These are phyloP conservation scores for Diaporthe batatas DNA, from an alignment of 2,329 filamentous ascomycete genomes.

Conservation along the genomic window DNA sequence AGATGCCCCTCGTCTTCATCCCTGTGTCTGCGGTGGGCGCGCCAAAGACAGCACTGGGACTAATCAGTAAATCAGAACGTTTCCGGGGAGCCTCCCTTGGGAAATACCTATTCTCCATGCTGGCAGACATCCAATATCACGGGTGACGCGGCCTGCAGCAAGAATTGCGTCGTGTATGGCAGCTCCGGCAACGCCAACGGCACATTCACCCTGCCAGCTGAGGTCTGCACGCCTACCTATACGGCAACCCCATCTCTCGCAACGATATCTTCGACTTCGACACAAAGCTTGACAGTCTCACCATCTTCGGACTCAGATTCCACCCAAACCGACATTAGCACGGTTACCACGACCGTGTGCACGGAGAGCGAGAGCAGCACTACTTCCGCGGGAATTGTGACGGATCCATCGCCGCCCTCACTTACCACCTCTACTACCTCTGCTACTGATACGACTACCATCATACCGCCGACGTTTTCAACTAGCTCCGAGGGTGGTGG, in stretches of 20 bases:
- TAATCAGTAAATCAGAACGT: constrained; percentile 52
- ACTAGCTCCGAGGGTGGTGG: background rate
- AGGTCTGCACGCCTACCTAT: constrained; percentile 52
- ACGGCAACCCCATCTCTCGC: constrained; percentile 42
- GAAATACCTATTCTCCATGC: constrained; percentile 54
- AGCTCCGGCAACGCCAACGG: constrained; percentile 45
- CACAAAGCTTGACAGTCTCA: background rate
- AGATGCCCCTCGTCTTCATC: too few relatives aligned
- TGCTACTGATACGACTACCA: background rate
- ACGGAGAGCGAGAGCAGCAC: constrained; percentile 8
- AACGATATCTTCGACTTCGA: constrained; percentile 42
- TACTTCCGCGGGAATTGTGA: constrained; percentile 15
- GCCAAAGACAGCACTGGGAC: background rate
- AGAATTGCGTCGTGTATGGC: constrained; percentile 63
- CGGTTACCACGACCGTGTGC: constrained; percentile 36
- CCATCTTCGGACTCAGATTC: constrained; percentile 8
- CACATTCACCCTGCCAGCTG: constrained; percentile 54
- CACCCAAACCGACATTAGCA: constrained; percentile 28
- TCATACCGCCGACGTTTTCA: background rate
- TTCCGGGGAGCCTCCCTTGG: constrained; percentile 56
- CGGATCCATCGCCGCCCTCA: background rate
- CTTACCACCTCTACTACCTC: background rate
- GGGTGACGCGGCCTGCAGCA: constrained; percentile 63
- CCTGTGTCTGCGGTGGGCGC: background rate
- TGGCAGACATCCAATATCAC: constrained; percentile 54